These are phyloP conservation scores for Selaginella tamariscina DNA, from an alignment of 75 land plant genomes.

Conservation along the genomic window DNA sequence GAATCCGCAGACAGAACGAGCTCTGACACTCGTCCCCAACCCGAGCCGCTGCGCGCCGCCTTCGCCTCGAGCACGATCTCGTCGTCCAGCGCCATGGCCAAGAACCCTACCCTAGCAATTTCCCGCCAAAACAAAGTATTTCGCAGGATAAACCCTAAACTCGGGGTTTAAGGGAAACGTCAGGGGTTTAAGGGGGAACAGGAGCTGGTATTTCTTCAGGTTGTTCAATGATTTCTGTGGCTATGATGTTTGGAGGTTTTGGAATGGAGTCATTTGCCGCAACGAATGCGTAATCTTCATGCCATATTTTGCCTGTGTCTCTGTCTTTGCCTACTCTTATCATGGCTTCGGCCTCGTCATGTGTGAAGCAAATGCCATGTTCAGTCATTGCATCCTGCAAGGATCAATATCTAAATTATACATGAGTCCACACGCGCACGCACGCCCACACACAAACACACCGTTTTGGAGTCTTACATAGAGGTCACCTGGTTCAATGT, in stretches of 20 bases:
- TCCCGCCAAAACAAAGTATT: no score
- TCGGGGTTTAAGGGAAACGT: no score
- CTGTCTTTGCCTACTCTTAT: slow-evolving; percentile 1
- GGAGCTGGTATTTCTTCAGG: background rate
- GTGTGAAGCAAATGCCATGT: background rate
- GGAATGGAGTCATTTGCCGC: slow-evolving; percentile 4
- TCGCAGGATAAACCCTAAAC: no score
- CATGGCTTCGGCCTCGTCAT: slow-evolving; percentile 13
- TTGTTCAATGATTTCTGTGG: background rate
- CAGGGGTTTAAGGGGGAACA: no score
- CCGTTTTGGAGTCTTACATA: no score
- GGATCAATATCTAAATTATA: no score
- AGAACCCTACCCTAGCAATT: no score
- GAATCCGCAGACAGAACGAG: no score
- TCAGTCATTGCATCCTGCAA: slow-evolving; percentile 2
- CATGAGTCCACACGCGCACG: no score
- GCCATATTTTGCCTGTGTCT: slow-evolving; percentile 14
- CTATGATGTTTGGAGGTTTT: background rate
- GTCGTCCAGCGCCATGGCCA: slow-evolving; percentile 24
- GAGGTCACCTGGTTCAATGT: slow-evolving; percentile 5
- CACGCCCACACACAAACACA: no score
- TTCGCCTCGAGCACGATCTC: slow-evolving; percentile 23
- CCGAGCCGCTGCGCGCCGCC: slow-evolving; percentile 6
- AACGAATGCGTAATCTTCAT: slow-evolving; percentile 11
- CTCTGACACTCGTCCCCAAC: no score